Evolutionary conservation across 768 basidiomycete species (phyloP).

Genomic region (Naganishia randhawae): DNA sequence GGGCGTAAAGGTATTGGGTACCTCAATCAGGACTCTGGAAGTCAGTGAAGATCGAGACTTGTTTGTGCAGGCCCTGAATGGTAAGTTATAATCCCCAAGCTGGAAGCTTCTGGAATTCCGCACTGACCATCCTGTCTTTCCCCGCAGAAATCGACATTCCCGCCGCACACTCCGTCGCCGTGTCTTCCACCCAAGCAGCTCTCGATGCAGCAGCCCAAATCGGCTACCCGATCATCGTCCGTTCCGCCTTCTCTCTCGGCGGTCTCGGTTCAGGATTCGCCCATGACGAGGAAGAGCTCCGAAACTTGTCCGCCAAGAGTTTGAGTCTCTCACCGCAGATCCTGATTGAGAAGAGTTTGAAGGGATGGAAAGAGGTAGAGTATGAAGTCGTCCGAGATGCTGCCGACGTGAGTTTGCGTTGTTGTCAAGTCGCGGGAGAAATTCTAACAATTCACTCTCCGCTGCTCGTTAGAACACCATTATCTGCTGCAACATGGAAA

Average conservation of each 20-base stretch:
- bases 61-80: constrained; percentile 92
- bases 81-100: constrained; percentile 55
- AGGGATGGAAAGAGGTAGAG: constrained; percentile 99
- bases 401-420: constrained; percentile 69
- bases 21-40: constrained; percentile 88
- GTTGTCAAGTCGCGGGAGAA: background rate
- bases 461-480: constrained; percentile 73
- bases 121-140: constrained; percentile 16
- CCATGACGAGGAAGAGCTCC: constrained; percentile 85
- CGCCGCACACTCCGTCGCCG: constrained; percentile 90
- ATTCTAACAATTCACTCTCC: constrained; percentile 14
- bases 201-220: constrained; percentile 84
- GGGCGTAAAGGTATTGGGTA: constrained; percentile 88
- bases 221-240: constrained; percentile 95
- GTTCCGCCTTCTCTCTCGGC: constrained; percentile 89
- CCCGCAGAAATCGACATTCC: constrained; percentile 90
- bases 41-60: constrained; percentile 95
- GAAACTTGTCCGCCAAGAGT: constrained; percentile 86
- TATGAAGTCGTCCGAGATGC: constrained; percentile 98
- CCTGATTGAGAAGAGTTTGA: constrained; percentile 94
- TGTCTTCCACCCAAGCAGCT: constrained; percentile 90
- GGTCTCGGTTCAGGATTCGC: constrained; percentile 98
- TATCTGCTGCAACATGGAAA: constrained; percentile 82
- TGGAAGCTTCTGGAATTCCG: background rate
- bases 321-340: constrained; percentile 90